Evolutionary conservation across 345 rosid genomes (phyloP).

Genomic region (Lepidium sativum): DNA sequence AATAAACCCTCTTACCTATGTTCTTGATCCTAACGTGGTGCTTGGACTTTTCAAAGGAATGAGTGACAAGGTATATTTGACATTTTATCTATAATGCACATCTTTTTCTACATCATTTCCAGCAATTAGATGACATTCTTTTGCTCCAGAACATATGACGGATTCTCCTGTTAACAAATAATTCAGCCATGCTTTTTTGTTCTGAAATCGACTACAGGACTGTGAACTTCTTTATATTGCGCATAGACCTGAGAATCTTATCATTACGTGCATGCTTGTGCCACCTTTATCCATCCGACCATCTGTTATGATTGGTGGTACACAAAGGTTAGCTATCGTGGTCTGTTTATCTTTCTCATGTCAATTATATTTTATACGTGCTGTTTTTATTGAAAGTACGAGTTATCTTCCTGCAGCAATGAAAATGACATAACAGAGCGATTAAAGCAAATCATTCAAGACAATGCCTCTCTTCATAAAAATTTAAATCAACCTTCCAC

Average conservation of each 20-base stretch:
- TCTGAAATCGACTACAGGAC: slow-evolving; percentile 45
- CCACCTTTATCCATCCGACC: slow-evolving; percentile 95
- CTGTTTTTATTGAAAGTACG: slow-evolving; percentile 16
- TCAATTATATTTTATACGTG: slow-evolving; percentile 5
- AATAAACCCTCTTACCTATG: slow-evolving; percentile 39
- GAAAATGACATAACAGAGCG: slow-evolving; percentile 91
- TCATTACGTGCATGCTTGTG: slow-evolving; percentile 61
- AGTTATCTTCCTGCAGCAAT: slow-evolving; percentile 53
- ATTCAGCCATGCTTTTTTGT: background rate
- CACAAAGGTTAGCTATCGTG: slow-evolving; percentile 47
- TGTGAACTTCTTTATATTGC: slow-evolving; percentile 71
- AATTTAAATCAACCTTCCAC: slow-evolving; percentile 46
- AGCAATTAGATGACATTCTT: background rate
- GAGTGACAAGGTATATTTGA: slow-evolving; percentile 55
- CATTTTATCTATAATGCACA: background rate
- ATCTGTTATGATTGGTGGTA: slow-evolving; percentile 69
- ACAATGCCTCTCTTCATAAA: slow-evolving; percentile 53
- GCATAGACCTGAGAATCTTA: slow-evolving; percentile 85
- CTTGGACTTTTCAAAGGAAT: slow-evolving; percentile 58
- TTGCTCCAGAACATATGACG: slow-evolving; percentile 8
- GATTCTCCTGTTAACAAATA: background rate
- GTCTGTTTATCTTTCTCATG: slow-evolving; percentile 13
- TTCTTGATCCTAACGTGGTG: slow-evolving; percentile 54
- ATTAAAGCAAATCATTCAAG: slow-evolving; percentile 62
- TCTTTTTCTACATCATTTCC: background rate